phyloP scores from a whole-genome alignment of 1,284 basidiomycete species.

The Cryptococcus sp. region DNA sequence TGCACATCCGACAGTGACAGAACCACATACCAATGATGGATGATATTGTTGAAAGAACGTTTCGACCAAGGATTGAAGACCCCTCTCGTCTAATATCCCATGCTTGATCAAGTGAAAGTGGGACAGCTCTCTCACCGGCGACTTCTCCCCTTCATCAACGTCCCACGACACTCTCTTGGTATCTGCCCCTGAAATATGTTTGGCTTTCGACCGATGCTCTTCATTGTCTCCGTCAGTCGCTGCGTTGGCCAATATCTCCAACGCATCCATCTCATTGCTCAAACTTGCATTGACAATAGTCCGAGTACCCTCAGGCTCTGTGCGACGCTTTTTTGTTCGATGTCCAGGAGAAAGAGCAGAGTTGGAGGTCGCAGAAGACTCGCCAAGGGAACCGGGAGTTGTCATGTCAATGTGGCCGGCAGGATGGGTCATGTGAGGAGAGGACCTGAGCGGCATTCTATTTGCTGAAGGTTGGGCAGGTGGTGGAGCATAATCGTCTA shows the following conservation, averaged over 20 bases:
- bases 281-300: constrained; percentile 51
- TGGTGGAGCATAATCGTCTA: no score
- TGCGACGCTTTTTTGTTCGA: constrained; percentile 22
- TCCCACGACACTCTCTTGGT: constrained; percentile 22
- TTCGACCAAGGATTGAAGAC: constrained; percentile 41
- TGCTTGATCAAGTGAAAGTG: constrained; percentile 47
- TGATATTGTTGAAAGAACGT: constrained; percentile 50
- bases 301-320: constrained; percentile 33
- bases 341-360: constrained; percentile 23
- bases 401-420: not conserved
- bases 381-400: constrained; percentile 20
- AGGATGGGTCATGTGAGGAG: no score
- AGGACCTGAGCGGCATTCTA: no score
- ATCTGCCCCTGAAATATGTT: constrained; percentile 1
- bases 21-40: constrained; percentile 46
- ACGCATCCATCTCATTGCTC: constrained; percentile 53
- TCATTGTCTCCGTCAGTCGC: constrained; percentile 41
- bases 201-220: constrained; percentile 7
- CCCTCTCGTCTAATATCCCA: constrained; percentile 38
- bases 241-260: constrained; percentile 52
- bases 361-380: constrained; percentile 21
- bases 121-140: constrained; percentile 17
- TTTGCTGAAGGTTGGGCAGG: no score
- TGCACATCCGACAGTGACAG: not conserved
- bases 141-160: constrained; percentile 14